These are phyloP conservation scores for Ceratobasidium sp. DNA, from an alignment of 1,284 basidiomycete genomes.

Conservation along the genomic window DNA sequence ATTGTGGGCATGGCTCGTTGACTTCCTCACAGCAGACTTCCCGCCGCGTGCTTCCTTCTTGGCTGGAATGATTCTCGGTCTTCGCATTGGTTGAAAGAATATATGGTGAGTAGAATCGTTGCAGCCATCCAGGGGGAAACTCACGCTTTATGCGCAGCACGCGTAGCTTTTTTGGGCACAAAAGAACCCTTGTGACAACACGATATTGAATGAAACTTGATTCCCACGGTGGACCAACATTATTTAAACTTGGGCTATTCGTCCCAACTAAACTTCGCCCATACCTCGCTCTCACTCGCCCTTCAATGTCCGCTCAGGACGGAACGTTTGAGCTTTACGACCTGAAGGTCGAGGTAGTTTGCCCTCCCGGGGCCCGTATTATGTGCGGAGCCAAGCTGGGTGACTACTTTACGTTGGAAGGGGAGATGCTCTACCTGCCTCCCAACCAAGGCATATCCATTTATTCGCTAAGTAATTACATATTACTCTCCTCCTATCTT, in stretches of 20 bases:
- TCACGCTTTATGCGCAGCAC: background rate
- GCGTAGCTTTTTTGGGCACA: background rate
- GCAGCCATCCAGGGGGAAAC: too few species aligned
- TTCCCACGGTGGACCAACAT: conserved; percentile 30
- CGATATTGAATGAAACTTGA: background rate
- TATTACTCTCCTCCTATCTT: background rate
- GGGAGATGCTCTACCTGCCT: conserved; percentile 66
- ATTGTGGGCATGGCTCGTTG: conserved; percentile 72
- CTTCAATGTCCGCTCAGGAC: conserved; percentile 7
- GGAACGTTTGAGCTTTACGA: conserved; percentile 44
- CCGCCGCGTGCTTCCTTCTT: conserved; percentile 80
- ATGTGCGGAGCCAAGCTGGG: conserved; percentile 61
- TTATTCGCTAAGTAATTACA: conserved; percentile 62
- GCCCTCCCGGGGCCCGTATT: conserved; percentile 39
- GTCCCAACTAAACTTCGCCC: background rate
- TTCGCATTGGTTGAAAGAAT: conserved; percentile 63
- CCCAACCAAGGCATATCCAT: conserved; percentile 67
- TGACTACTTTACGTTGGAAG: conserved; percentile 65
- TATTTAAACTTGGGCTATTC: background rate
- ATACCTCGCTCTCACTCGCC: background rate
- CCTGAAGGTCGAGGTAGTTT: conserved; percentile 43
- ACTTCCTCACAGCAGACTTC: conserved; percentile 93
- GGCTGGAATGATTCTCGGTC: conserved; percentile 70
- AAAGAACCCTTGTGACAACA: conserved; percentile 1
- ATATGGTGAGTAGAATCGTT: background rate